Evolutionary conservation across 1,284 basidiomycete genomes (phyloP), one percentile per base, ranked within the genome.

Genomic region (Mycena citricolor): DNA sequence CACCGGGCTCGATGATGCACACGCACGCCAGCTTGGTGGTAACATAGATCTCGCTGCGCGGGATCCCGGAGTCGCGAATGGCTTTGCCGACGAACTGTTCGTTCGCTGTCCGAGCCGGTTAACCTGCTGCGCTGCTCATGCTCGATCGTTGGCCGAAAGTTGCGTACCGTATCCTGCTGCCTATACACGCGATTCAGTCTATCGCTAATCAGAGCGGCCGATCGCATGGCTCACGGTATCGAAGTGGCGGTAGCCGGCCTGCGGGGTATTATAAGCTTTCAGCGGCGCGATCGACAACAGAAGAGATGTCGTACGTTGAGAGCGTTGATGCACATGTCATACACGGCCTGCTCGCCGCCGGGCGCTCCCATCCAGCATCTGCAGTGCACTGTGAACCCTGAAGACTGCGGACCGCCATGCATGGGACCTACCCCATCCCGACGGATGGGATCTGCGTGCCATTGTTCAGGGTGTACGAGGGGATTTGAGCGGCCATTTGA

Each of bases 31-130:
- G 58, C 49, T 73, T 73, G 1, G 71, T 73, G 3, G 77, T 72
- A n/a, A 82, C 55, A 53, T 63, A 81, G 12, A 82, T 56, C 46
- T 77, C 66, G 43, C 65, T 61, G 40, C 78, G 60, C n/a, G 70
- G 67, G 23, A 75, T 60, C 7, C 66, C 68, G 39, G 69, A 73
- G 20, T 65, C 65, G 30, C 70, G 65, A 33, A 81, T 64, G 2
- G 74, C 79, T 29, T 62, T 55, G 2, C 78, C 77, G 16, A 80
- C 72, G 35, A 62, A 61, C 40, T 65, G 63, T 52, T 74, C 72
- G 56, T 78, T 79, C 4, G 51, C 68, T 68, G 31, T 13, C n/a
- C n/a, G n/a, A n/a, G n/a, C n/a, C n/a, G n/a, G n/a, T n/a, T n/a
- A n/a, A n/a, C n/a, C n/a, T n/a, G n/a, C n/a, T n/a, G n/a, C n/a